phyloP scores from a whole-genome alignment of 139 green algal genomes.

The Edaphochlamys debaryana region DNA sequence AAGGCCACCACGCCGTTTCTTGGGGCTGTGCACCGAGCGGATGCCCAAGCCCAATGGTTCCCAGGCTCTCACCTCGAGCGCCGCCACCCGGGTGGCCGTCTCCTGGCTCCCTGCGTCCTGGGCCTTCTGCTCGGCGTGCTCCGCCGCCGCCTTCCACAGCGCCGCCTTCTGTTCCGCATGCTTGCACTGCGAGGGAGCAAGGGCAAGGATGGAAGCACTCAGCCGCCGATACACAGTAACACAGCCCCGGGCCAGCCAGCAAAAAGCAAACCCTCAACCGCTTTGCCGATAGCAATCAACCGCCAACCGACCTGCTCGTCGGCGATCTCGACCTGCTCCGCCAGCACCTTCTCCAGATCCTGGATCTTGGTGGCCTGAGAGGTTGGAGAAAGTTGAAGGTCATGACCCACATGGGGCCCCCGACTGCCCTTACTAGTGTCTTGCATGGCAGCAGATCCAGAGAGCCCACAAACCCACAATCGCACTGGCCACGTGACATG shows the following conservation, averaged over 20 bases:
- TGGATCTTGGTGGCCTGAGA: constrained; percentile 16
- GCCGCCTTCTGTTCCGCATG: neutral
- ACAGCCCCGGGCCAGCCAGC: too few species aligned
- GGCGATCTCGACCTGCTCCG: constrained; percentile 8
- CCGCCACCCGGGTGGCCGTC: neutral
- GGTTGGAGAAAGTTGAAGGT: neutral
- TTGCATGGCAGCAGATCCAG: too few species aligned
- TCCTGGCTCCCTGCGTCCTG: neutral
- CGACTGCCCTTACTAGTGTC: too few species aligned
- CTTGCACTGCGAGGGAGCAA: neutral
- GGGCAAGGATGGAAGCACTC: too few species aligned
- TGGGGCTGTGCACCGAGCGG: too few species aligned
- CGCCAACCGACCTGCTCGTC: constrained; percentile 31
- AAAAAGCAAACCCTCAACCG: too few species aligned
- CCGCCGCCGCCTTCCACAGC: constrained; percentile 3
- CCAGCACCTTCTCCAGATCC: constrained; percentile 28
- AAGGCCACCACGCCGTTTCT: too few species aligned
- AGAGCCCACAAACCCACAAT: neutral
- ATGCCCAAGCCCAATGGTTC: too few species aligned
- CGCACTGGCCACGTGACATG: neutral
- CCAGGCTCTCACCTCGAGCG: neutral
- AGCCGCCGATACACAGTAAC: too few species aligned
- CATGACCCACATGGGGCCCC: too few species aligned
- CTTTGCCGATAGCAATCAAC: too few species aligned
- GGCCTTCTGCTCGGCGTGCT: constrained; percentile 16